These are phyloP conservation scores for Pezicula carpinea DNA, from an alignment of 2,329 filamentous ascomycete species.

Conservation along the genomic window DNA sequence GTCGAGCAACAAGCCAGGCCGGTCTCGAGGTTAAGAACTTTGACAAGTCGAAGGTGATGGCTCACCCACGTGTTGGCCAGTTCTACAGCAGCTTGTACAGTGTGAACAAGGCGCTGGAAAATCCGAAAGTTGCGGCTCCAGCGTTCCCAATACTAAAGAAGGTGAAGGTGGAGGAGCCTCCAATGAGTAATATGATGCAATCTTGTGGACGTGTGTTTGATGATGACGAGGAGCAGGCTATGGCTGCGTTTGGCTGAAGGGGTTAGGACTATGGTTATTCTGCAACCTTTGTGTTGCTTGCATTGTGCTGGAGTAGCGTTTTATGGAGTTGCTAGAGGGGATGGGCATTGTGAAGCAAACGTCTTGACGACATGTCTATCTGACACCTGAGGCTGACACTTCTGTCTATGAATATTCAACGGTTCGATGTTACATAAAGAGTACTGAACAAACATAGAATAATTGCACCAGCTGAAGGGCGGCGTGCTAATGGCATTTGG, in stretches of 20 bases:
- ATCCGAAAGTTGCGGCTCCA: slow-evolving; percentile 24
- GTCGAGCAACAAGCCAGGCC: slow-evolving; percentile 81
- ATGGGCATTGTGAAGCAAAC: background rate
- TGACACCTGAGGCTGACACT: no score
- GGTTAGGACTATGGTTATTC: slow-evolving; percentile 4
- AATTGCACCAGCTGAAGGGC: no score
- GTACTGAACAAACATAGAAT: no score
- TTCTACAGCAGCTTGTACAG: slow-evolving; percentile 84
- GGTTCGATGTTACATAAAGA: no score
- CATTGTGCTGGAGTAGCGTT: background rate
- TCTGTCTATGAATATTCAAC: no score
- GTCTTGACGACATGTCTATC: background rate
- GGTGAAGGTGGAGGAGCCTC: slow-evolving; percentile 16
- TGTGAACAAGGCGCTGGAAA: slow-evolving; percentile 49
- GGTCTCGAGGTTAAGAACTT: slow-evolving; percentile 88
- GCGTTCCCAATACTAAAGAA: slow-evolving; percentile 6
- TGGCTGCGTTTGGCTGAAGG: slow-evolving; percentile 37
- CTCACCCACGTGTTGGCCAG: slow-evolving; percentile 76
- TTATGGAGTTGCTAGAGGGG: slow-evolving; percentile 3
- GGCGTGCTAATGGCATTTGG: no score
- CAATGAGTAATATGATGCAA: slow-evolving; percentile 7
- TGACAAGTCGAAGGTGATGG: slow-evolving; percentile 87
- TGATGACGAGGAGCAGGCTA: slow-evolving; percentile 46
- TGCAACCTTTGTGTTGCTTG: background rate
- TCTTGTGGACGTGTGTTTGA: slow-evolving; percentile 26